Percentiles rank a stretch among this genome's conserved stretches.
Conservation (phyloP, 2,329 filamentous ascomycete genomes). For the Didymella pinodella region DNA sequence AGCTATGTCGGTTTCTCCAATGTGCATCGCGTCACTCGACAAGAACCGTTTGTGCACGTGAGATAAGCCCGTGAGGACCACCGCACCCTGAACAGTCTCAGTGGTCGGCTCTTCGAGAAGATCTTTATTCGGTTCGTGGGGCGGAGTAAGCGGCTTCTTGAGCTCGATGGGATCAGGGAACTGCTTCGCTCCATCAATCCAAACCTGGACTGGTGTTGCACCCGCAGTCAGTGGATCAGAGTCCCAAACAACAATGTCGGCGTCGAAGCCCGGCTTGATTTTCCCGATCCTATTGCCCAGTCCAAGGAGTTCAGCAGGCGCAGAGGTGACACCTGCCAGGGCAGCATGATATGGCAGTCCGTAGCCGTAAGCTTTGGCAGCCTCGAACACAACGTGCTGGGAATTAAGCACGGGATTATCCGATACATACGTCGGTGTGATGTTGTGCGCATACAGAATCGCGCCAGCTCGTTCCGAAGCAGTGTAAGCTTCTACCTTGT, state of each 20-base stretch:
- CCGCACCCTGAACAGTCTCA: constrained; percentile 19
- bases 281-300: constrained; percentile 53
- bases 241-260: constrained; percentile 56
- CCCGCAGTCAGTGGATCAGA: constrained; percentile 53
- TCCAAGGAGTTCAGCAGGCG: constrained; percentile 52
- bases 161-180: constrained; percentile 40
- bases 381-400: constrained; percentile 72
- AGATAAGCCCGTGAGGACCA: constrained; percentile 8
- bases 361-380: constrained; percentile 55
- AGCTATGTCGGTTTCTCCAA: not conserved
- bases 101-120: constrained; percentile 43
- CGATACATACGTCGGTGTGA: constrained; percentile 66
- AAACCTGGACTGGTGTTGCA: constrained; percentile 53
- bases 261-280: constrained; percentile 52
- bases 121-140: constrained; percentile 53
- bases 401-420: constrained; percentile 71
- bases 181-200: constrained; percentile 50
- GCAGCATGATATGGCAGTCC: constrained; percentile 54
- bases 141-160: constrained; percentile 33
- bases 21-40: not conserved
- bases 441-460: constrained; percentile 68
- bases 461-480: constrained; percentile 73
- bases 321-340: constrained; percentile 47
- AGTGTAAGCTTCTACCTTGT: constrained; percentile 72
- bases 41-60: not conserved